A percentile compares a stretch with the other conserved stretches of the same genome.
phyloP scores from a whole-genome alignment of 768 basidiomycete genomes.

The Pisolithus sp. region DNA sequence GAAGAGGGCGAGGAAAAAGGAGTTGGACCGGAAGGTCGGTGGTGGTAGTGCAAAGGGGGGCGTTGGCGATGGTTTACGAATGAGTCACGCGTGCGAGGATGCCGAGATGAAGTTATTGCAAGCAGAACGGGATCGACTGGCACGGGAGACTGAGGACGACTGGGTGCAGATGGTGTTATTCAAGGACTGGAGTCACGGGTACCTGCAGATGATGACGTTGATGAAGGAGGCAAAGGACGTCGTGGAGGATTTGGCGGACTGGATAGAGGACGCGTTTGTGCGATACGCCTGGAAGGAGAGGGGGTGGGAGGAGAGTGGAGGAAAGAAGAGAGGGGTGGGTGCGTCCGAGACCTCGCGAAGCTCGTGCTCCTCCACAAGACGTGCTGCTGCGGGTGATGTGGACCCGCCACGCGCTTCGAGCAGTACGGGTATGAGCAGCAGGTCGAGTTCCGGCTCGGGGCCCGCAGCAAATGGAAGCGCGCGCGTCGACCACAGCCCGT shows the following conservation, averaged over 20 bases:
- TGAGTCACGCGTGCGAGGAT: constrained; percentile 40
- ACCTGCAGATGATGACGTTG: constrained; percentile 87
- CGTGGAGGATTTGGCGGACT: constrained; percentile 79
- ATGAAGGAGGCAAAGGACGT: constrained; percentile 78
- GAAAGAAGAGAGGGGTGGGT: no score
- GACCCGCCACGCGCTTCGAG: no score
- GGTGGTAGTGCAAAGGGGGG: constrained; percentile 38
- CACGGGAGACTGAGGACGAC: constrained; percentile 76
- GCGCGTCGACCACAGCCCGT: constrained; percentile 21
- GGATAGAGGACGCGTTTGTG: constrained; percentile 79
- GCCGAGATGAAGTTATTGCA: constrained; percentile 37
- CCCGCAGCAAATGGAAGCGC: not conserved
- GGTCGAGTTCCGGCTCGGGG: not conserved
- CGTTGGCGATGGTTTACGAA: constrained; percentile 59
- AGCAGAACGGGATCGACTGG: constrained; percentile 55
- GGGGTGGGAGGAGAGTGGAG: not conserved
- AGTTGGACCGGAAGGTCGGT: constrained; percentile 46
- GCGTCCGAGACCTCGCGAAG: no score
- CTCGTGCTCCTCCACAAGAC: no score
- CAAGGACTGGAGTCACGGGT: constrained; percentile 96
- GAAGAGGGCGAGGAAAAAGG: constrained; percentile 73
- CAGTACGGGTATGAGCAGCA: not conserved
- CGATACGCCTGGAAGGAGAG: constrained; percentile 25
- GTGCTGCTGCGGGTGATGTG: no score
- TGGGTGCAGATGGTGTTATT: constrained; percentile 94